Evolutionary conservation across 192 early-diverging fungal species (phyloP).

Genomic region (Dissophora ornata): DNA sequence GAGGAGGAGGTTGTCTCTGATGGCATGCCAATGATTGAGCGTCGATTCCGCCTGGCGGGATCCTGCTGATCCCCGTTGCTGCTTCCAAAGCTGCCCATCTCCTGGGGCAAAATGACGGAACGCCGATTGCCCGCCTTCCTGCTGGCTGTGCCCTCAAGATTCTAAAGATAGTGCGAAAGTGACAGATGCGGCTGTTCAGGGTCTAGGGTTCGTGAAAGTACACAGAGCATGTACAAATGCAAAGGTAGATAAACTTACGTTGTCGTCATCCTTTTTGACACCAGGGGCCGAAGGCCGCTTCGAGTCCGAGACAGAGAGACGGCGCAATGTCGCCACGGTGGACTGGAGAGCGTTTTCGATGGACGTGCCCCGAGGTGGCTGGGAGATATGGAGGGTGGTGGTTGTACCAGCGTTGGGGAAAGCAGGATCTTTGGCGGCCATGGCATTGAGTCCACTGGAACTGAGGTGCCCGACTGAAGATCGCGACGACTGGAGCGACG

Average conservation of each 20-base stretch:
- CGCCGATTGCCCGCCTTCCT: slow-evolving; percentile 32
- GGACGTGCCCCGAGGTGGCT: slow-evolving; percentile 45
- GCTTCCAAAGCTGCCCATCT: slow-evolving; percentile 6
- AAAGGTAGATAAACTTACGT: too few species aligned
- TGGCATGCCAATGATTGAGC: slow-evolving; percentile 9
- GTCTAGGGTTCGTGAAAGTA: too few species aligned
- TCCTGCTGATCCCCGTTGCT: slow-evolving; percentile 12
- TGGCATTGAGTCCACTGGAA: background rate
- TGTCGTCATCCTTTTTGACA: slow-evolving; percentile 40
- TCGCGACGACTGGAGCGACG: slow-evolving; percentile 38
- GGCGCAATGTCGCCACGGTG: slow-evolving; percentile 57
- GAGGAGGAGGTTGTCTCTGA: slow-evolving; percentile 7
- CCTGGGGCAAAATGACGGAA: slow-evolving; percentile 29
- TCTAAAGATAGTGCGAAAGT: too few species aligned
- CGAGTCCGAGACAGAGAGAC: slow-evolving; percentile 52
- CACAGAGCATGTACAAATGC: too few species aligned
- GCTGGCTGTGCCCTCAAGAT: background rate
- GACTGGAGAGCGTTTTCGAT: slow-evolving; percentile 58
- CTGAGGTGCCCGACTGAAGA: slow-evolving; percentile 17
- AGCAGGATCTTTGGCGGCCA: slow-evolving; percentile 17
- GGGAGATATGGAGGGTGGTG: slow-evolving; percentile 49
- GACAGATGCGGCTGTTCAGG: too few species aligned
- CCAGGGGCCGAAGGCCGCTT: slow-evolving; percentile 36
- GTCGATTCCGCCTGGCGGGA: slow-evolving; percentile 5
- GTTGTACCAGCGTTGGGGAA: slow-evolving; percentile 1